Evolutionary conservation across 352 stramenopile genomes (phyloP).

Genomic region (Phytophthora aleatoria): DNA sequence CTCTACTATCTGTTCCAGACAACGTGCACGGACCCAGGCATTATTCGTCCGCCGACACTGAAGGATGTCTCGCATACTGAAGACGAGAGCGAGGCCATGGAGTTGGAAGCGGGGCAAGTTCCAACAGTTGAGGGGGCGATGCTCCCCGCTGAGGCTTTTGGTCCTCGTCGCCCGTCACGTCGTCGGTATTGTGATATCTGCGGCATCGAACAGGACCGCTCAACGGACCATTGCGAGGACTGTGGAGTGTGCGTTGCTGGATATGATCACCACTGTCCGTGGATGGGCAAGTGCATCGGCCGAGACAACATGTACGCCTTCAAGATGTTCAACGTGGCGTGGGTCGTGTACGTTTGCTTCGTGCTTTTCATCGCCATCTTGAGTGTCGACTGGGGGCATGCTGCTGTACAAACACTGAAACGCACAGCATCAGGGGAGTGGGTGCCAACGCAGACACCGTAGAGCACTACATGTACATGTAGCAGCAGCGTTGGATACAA

Average conservation of each 20-base stretch:
- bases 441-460: constrained; percentile 15
- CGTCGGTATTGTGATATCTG: constrained; percentile 76
- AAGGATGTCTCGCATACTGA: constrained; percentile 24
- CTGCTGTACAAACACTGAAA: constrained; percentile 45
- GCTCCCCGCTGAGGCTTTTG: constrained; percentile 7
- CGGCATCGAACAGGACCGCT: constrained; percentile 53
- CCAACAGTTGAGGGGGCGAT: not conserved
- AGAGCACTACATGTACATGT: not conserved
- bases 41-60: constrained; percentile 38
- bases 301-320: constrained; percentile 91
- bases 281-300: constrained; percentile 95
- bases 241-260: constrained; percentile 92
- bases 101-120: constrained; percentile 28
- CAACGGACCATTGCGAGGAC: constrained; percentile 92
- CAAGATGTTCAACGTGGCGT: constrained; percentile 86
- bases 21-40: constrained; percentile 77
- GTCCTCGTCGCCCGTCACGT: constrained; percentile 16
- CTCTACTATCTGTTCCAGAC: constrained; percentile 77
- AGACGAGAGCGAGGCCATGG: constrained; percentile 24
- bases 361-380: constrained; percentile 64
- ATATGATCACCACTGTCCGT: constrained; percentile 93
- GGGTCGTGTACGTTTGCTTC: constrained; percentile 88
- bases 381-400: constrained; percentile 55
- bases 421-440: constrained; percentile 33
- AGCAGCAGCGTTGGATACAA: not conserved